Conservation (phyloP, 768 basidiomycete genomes). For the Lentinula sp. region DNA sequence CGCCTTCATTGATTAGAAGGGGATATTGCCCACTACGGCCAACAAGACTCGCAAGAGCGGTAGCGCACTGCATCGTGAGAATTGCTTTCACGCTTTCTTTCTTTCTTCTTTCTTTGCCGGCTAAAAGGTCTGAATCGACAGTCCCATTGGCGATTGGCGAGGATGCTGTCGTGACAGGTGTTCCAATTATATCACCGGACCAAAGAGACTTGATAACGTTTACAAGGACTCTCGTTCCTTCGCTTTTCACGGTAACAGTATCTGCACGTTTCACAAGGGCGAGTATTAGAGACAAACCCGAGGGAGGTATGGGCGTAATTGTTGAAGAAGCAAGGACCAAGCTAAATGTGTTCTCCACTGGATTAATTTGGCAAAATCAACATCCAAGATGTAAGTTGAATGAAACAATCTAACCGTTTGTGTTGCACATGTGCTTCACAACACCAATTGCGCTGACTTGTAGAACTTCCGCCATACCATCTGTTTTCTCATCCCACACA, state of each 20-base stretch:
- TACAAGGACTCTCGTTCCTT: constrained; percentile 84
- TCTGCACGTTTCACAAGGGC: constrained; percentile 75
- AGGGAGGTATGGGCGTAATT: constrained; percentile 22
- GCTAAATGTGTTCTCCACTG: constrained; percentile 40
- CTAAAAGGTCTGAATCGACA: constrained; percentile 24
- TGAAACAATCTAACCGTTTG: constrained; percentile 46
- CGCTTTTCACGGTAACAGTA: constrained; percentile 77
- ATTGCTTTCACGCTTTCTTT: constrained; percentile 48
- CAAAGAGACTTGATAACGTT: constrained; percentile 80
- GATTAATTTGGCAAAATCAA: neutral
- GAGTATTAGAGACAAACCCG: constrained; percentile 64
- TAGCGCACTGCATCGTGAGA: constrained; percentile 47
- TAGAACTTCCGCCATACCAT: constrained; percentile 77
- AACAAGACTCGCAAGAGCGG: constrained; percentile 64
- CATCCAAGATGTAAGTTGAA: neutral
- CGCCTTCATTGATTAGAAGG: constrained; percentile 82
- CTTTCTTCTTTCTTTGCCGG: constrained; percentile 41
- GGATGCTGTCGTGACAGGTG: constrained; percentile 1
- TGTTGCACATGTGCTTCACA: constrained; percentile 82
- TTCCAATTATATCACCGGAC: constrained; percentile 37
- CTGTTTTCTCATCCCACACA: constrained; percentile 66
- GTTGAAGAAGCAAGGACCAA: constrained; percentile 43
- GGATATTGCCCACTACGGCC: constrained; percentile 76
- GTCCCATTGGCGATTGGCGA: constrained; percentile 15
- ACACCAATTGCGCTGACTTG: constrained; percentile 86